Percentiles rank a stretch among this genome's conserved stretches.
Evolutionary conservation across 495 filamentous ascomycete genomes (phyloP).

Genomic region (Cairneyella variabilis): DNA sequence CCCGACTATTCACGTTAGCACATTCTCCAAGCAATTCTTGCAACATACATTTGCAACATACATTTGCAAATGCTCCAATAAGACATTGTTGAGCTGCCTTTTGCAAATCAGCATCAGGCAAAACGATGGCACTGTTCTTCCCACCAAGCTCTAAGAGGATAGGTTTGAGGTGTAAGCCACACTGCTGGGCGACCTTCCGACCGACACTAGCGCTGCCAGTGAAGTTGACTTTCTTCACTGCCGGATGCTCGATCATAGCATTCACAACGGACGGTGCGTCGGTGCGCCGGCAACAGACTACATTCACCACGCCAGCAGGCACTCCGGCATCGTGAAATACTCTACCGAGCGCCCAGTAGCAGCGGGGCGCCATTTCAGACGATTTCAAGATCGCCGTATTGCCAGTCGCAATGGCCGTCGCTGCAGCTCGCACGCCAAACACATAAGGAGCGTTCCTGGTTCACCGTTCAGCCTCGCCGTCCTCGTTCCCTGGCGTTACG

Average conservation of each 20-base stretch:
- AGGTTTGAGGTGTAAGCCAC: conserved; percentile 13
- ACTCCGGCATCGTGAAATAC: conserved; percentile 71
- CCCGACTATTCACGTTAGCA: conserved; percentile 43
- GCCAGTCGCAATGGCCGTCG: conserved; percentile 73
- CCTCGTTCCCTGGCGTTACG: too few species aligned
- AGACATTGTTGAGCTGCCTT: conserved; percentile 47
- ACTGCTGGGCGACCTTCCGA: conserved; percentile 48
- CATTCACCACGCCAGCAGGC: conserved; percentile 55
- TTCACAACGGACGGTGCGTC: conserved; percentile 50
- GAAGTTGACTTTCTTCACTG: conserved; percentile 61
- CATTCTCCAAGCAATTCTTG: neutral
- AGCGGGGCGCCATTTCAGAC: conserved; percentile 70
- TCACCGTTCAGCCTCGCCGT: too few species aligned
- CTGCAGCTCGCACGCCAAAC: conserved; percentile 64
- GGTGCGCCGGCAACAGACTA: conserved; percentile 44
- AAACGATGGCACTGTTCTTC: conserved; percentile 58
- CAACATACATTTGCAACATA: neutral
- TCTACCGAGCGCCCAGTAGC: conserved; percentile 67
- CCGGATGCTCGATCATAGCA: conserved; percentile 48
- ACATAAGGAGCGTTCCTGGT: too few species aligned
- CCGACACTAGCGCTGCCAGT: conserved; percentile 58
- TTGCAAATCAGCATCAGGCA: conserved; percentile 58
- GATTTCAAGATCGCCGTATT: conserved; percentile 74
- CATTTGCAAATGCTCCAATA: conserved; percentile 48
- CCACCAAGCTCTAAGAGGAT: conserved; percentile 17